Percentiles rank a stretch among this genome's conserved stretches.
phyloP scores from a whole-genome alignment of 2,329 filamentous ascomycete genomes.

The Rhynchosporium agropyri region DNA sequence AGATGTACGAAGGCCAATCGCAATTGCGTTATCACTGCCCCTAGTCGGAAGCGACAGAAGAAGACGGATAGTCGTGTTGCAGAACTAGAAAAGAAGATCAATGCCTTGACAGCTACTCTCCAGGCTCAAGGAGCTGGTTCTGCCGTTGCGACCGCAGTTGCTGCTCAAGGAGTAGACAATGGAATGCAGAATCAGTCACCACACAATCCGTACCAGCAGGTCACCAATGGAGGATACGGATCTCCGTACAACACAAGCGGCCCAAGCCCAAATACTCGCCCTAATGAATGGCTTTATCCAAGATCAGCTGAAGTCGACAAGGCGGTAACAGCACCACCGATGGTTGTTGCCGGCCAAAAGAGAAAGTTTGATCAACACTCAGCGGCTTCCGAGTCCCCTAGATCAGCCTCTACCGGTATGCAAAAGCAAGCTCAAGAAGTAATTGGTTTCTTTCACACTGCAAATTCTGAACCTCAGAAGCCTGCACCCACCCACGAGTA shows the following conservation, averaged over 20 bases:
- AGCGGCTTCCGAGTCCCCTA: constrained; percentile 19
- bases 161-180: constrained; percentile 1
- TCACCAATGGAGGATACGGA: constrained; percentile 40
- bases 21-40: constrained; percentile 45
- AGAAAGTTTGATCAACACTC: constrained; percentile 40
- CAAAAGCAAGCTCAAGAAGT: constrained; percentile 19
- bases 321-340: constrained; percentile 36
- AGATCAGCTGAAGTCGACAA: constrained; percentile 36
- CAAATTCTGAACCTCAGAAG: constrained; percentile 10
- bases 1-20: constrained; percentile 46
- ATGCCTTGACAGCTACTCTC: constrained; percentile 45
- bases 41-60: constrained; percentile 49
- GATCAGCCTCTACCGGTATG: background rate
- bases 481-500: constrained; percentile 38
- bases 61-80: constrained; percentile 49
- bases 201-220: constrained; percentile 41
- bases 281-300: constrained; percentile 38
- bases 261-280: constrained; percentile 32
- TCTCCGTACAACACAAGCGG: constrained; percentile 30
- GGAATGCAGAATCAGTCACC: constrained; percentile 9
- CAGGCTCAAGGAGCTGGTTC: constrained; percentile 38
- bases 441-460: constrained; percentile 5
- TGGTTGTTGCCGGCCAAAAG: constrained; percentile 43
- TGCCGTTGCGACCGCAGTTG: constrained; percentile 7
- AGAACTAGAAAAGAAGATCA: constrained; percentile 49